Evolutionary conservation across 2,329 filamentous ascomycete species (phyloP).

Genomic region (Neocatenulostroma microsporum): DNA sequence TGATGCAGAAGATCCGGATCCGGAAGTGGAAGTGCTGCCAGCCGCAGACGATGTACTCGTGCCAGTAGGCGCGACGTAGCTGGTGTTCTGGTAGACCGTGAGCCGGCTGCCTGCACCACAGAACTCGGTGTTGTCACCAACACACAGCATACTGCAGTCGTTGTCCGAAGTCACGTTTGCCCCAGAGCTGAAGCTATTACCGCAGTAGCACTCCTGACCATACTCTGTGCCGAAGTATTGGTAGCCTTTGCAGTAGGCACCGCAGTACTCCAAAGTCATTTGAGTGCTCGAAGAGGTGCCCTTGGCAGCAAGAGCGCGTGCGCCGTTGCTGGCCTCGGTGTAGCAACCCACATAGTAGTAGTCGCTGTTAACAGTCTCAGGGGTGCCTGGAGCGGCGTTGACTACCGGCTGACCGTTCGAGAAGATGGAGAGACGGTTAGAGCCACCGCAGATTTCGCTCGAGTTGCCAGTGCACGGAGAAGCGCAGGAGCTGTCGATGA

Average conservation of each 20-base stretch:
- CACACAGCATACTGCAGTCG: constrained; percentile 22
- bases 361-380: constrained; percentile 22
- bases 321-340: constrained; percentile 20
- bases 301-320: constrained; percentile 21
- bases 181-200: not conserved
- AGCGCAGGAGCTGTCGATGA: constrained; percentile 26
- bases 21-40: constrained; percentile 7
- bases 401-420: constrained; percentile 19
- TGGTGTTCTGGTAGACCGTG: constrained; percentile 21
- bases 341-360: constrained; percentile 26
- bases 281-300: constrained; percentile 18
- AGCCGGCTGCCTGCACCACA: constrained; percentile 22
- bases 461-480: constrained; percentile 26
- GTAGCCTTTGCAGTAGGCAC: constrained; percentile 29
- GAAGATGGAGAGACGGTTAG: constrained; percentile 27
- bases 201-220: constrained; percentile 28
- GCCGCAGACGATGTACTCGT: constrained; percentile 10
- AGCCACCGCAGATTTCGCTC: constrained; percentile 25
- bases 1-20: constrained; percentile 13
- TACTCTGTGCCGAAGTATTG: constrained; percentile 35
- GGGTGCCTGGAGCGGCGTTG: constrained; percentile 18
- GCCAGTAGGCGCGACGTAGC: constrained; percentile 7
- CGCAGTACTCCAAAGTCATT: constrained; percentile 38
- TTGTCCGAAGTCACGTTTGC: constrained; percentile 2
- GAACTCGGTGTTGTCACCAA: constrained; percentile 19